A percentile compares a stretch with the other conserved stretches of the same genome.
Conservation (phyloP, 208 protist genomes). For the Trichomonas vaginalis region DNA sequence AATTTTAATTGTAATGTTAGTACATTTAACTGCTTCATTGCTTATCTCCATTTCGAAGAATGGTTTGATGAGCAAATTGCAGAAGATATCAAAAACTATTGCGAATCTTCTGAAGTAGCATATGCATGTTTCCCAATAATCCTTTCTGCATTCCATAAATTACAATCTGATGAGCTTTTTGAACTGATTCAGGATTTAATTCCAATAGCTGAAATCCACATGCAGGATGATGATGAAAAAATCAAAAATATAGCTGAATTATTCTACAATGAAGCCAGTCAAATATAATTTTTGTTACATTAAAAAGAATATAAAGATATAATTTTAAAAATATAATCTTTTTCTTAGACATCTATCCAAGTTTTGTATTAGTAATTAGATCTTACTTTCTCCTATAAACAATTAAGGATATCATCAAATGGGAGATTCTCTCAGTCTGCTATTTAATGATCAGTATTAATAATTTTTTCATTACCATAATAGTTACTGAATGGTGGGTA, state of each 20-base stretch:
- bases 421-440: too few species aligned
- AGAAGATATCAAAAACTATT: neutral
- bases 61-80: neutral
- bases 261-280: neutral
- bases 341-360: too few species aligned
- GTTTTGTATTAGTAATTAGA: too few species aligned
- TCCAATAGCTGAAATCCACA: neutral
- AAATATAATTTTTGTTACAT: too few species aligned
- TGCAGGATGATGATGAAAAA: neutral
- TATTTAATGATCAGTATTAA: too few species aligned
- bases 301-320: too few species aligned
- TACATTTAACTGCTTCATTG: neutral
- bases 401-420: too few species aligned
- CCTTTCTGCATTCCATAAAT: neutral
- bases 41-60: neutral
- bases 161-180: neutral
- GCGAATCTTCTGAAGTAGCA: neutral
- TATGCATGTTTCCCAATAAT: neutral
- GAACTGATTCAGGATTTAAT: neutral
- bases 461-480: too few species aligned
- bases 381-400: too few species aligned
- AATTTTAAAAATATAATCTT: too few species aligned
- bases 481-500: too few species aligned
- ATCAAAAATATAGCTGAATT: neutral
- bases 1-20: neutral